Evolutionary conservation across 176 grass and related monocot genomes (phyloP), one percentile per base, ranked within the genome.

Genomic region (Oryza brachyantha): DNA sequence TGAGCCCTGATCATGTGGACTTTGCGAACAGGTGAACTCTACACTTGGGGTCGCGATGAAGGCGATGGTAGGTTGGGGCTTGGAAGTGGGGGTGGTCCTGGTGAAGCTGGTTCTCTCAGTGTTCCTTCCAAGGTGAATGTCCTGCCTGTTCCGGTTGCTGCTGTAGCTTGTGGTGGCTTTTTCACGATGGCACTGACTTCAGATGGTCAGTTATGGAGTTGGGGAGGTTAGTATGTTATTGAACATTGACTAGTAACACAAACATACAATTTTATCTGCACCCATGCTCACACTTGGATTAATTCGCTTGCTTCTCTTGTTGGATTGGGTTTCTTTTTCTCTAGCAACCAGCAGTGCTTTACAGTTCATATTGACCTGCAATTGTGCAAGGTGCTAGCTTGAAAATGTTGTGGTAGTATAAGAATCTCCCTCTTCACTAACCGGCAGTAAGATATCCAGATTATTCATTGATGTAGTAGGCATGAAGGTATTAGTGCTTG

Each of bases 21-120:
- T 76, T 76, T 72, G 64, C 11, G 13, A 72, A 73, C 75, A 95
- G 96, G 92, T 79, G 90, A 95, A 67, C 81, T 99, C 81, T 99
- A 93, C 77, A 95, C 90, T 38, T 99, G 96, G 96, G 96, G 96
- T 36, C 90, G 88, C 68, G 96, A 99, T 89, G 90, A 93, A 87
- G 90, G 96, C 0, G 92, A 99, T 29, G 96, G 96, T 32, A 95
- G 96, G 66, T 31, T 99, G 29, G 92, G 90, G 19, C 90, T 99
- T 85, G 96, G 92, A 13, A 87, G 88, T 75, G 96, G 96, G 66
- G 90, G 92, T 85, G 96, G 96, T 70, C 96, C 92, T 17, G 96
- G 92, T 85, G 96, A 99, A 89, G 96, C 85, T 19, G 96, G 96
- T 29, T 99, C 92, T 64, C 84, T 95, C 39, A 84, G 86, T 76